Evolutionary conservation across 306 rosid genomes (phyloP), one percentile per base, ranked within the genome.

Genomic region (Vigna angularis): DNA sequence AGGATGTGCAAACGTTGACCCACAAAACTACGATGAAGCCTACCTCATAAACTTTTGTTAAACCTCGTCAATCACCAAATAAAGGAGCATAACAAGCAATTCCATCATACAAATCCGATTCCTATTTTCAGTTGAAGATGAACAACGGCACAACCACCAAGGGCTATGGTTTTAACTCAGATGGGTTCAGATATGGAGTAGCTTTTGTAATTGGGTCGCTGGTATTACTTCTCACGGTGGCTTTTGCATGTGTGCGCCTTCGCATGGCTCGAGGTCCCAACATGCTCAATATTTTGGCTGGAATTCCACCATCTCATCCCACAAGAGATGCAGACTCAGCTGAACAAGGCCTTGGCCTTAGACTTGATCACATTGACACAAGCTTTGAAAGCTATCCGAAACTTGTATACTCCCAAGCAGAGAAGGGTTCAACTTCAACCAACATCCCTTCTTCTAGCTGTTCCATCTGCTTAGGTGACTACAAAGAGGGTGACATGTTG

Each of bases 401-500:
- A 67, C 20, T 84, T 2, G 18, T 81, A 0, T 84, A 74, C 72
- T 83, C 84, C 1, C 49, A 86, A 18, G 34, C 57, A 7, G n/a
- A 32, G 32, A 69, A 77, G 48, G 72, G 76, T 61, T 15, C 20
- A 55, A 48, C 9, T 47, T 81, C 80, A 11, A n/a, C 6, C 9
- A 8, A 3, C 6, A 45, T 18, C 24, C 1, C 9, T 12, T 48
- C 75, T 16, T 61, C 80, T 7, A 66, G 75, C 9, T 88, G 91
- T 30, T 79, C 89, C 22, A 88, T 88, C 4, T 88, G 91, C 80
- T 83, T 88, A 50, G 86, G 78, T 13, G 91, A 88, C 42, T 88
- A 85, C 13, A 83, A 81, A 53, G 89, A 88, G 28, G 79, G 34
- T 20, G 91, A 88, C 22, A 38, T 16, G 48, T 66, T 88, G 64